Percentiles rank a stretch among this genome's conserved stretches.
These are phyloP conservation scores for Hirsutella minnesotensis DNA, from an alignment of 2,329 filamentous ascomycete species.

Conservation along the genomic window DNA sequence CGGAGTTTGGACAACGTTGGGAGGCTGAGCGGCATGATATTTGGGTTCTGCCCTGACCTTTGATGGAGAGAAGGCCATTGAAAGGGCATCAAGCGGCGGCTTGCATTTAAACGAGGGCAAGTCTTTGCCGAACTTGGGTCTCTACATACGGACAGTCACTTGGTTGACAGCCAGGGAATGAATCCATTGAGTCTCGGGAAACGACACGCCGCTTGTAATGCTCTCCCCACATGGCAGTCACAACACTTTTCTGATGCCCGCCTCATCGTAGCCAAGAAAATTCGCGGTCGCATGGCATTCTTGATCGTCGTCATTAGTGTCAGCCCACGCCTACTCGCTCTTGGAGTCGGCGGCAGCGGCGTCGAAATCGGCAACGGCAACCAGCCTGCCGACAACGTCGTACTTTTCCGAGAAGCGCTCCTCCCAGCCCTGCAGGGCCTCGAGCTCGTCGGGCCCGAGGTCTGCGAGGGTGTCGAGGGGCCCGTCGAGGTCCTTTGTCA, in stretches of 20 bases:
- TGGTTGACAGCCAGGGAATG: no score
- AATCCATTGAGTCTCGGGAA: no score
- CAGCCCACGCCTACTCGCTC: background rate
- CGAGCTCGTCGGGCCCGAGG: conserved; percentile 62
- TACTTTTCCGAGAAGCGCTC: conserved; percentile 92
- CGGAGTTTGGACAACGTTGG: conserved; percentile 17
- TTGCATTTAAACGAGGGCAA: no score
- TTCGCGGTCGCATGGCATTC: no score
- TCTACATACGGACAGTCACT: no score
- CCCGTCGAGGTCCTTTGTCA: conserved; percentile 80
- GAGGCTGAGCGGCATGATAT: conserved; percentile 2
- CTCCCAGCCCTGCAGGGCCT: conserved; percentile 83
- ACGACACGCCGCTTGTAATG: no score
- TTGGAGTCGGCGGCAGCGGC: background rate
- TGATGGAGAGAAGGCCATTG: background rate
- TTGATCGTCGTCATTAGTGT: no score
- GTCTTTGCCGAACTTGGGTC: no score
- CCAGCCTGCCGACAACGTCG: conserved; percentile 79
- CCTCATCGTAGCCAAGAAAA: no score
- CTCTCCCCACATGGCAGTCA: no score
- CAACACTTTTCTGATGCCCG: no score
- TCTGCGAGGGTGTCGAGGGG: conserved; percentile 68
- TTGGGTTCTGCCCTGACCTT: background rate
- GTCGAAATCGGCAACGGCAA: conserved; percentile 36
- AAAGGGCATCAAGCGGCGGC: no score